Evolutionary conservation across 1,284 basidiomycete genomes (phyloP).

Genomic region (Neotropicomus parvogracilis): DNA sequence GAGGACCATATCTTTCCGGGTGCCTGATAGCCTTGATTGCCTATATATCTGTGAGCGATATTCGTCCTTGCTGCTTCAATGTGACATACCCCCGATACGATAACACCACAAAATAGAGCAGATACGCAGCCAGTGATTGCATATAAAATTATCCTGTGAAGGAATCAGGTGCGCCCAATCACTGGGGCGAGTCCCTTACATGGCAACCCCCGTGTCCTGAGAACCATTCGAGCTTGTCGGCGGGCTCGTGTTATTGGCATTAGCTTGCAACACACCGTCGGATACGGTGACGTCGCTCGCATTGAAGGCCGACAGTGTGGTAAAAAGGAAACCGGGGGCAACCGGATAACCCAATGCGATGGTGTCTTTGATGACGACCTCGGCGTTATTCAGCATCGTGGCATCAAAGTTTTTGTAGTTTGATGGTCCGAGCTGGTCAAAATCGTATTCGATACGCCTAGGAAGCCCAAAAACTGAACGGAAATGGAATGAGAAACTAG

Average conservation of each 20-base stretch:
- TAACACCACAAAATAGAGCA: slow-evolving; percentile 74
- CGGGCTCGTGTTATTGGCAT: slow-evolving; percentile 14
- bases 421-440: slow-evolving; percentile 45
- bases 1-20: slow-evolving; percentile 88
- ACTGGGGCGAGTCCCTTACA: slow-evolving; percentile 40
- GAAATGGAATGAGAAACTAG: slow-evolving; percentile 30
- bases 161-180: slow-evolving; percentile 2
- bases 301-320: slow-evolving; percentile 65
- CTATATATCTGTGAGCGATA: slow-evolving; percentile 34
- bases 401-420: slow-evolving; percentile 60
- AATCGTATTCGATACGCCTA: slow-evolving; percentile 65
- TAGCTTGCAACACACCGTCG: slow-evolving; percentile 14
- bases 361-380: slow-evolving; percentile 47
- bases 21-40: slow-evolving; percentile 81
- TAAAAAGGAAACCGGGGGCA: slow-evolving; percentile 60
- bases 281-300: slow-evolving; percentile 39
- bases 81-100: slow-evolving; percentile 69
- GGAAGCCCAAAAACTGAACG: slow-evolving; percentile 40
- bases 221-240: slow-evolving; percentile 19
- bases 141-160: slow-evolving; percentile 77
- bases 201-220: slow-evolving; percentile 66
- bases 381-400: slow-evolving; percentile 52
- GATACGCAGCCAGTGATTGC: slow-evolving; percentile 83
- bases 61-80: background rate
- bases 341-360: slow-evolving; percentile 41